A percentile compares a stretch with the other conserved stretches of the same genome.
Evolutionary conservation across 1,139 yeast species (phyloP).

Genomic region (Eremothecium coryli): DNA sequence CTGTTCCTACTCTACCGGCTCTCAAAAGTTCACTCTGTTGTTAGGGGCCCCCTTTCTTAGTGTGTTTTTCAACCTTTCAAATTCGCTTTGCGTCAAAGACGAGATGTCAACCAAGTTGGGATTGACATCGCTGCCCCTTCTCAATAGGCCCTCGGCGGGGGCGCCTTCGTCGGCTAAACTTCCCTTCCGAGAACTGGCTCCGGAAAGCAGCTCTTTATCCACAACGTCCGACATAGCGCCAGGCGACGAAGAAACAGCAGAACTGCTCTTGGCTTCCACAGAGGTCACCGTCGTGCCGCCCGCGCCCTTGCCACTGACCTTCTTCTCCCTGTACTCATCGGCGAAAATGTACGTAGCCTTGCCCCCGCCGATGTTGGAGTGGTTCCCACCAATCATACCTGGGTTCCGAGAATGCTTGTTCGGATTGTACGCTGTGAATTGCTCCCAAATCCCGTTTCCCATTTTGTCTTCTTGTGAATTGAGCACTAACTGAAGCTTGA

Average conservation of each 20-base stretch:
- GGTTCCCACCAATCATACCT: conserved; percentile 19
- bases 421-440: conserved; percentile 27
- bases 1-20: too few species aligned
- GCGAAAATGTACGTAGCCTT: conserved; percentile 19
- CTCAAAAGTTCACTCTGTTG: conserved; percentile 26
- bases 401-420: conserved; percentile 25
- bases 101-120: conserved; percentile 24
- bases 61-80: conserved; percentile 14
- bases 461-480: neutral
- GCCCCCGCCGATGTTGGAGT: conserved; percentile 21
- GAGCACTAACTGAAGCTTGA: too few species aligned
- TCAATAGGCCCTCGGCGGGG: conserved; percentile 5
- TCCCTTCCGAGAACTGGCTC: conserved; percentile 4
- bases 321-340: conserved; percentile 19
- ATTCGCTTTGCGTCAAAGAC: conserved; percentile 23
- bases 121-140: conserved; percentile 3
- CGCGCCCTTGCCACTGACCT: conserved; percentile 6
- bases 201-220: neutral
- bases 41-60: conserved; percentile 29
- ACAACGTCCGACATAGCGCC: conserved; percentile 1
- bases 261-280: neutral
- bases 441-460: conserved; percentile 21
- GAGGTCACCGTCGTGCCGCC: conserved; percentile 6
- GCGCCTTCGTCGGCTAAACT: conserved; percentile 7
- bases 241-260: neutral